phyloP scores from a whole-genome alignment of 208 protist genomes.

The Trypanosoma lewisi region DNA sequence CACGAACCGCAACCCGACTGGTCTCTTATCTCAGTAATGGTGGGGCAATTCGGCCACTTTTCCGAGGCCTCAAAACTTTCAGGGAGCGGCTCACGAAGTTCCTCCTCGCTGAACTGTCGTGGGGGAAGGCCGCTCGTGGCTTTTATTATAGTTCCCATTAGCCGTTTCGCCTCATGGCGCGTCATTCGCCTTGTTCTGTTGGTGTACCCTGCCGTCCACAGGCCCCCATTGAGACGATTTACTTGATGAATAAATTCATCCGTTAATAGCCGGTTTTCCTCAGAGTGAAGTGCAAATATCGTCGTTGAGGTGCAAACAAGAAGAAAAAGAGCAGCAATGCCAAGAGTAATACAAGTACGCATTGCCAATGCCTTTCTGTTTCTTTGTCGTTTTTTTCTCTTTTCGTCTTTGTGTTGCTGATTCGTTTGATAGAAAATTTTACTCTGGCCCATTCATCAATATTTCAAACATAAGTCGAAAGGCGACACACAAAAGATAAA shows the following conservation, averaged over 20 bases:
- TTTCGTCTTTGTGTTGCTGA: background rate
- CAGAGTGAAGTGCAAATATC: slow-evolving; percentile 21
- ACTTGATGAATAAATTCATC: slow-evolving; percentile 30
- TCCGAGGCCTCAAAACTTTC: slow-evolving; percentile 59
- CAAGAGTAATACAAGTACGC: slow-evolving; percentile 14
- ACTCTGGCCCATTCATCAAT: too few relatives aligned
- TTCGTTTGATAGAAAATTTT: background rate
- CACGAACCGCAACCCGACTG: slow-evolving; percentile 90
- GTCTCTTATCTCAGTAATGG: slow-evolving; percentile 76
- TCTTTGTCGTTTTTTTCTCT: background rate
- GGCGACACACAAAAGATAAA: too few relatives aligned
- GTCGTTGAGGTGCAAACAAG: slow-evolving; percentile 32
- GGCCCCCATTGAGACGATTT: slow-evolving; percentile 43
- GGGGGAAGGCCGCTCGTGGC: slow-evolving; percentile 27
- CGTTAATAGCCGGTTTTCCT: slow-evolving; percentile 22
- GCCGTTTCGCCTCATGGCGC: slow-evolving; percentile 30
- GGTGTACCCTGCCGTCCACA: slow-evolving; percentile 57
- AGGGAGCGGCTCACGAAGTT: slow-evolving; percentile 39
- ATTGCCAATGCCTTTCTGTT: background rate
- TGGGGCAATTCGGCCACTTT: slow-evolving; percentile 61
- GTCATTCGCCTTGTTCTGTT: slow-evolving; percentile 36
- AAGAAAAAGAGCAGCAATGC: slow-evolving; percentile 17
- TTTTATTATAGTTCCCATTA: slow-evolving; percentile 46
- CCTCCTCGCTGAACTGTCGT: slow-evolving; percentile 48
- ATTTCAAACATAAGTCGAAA: too few relatives aligned